Evolutionary conservation across 441 rosid species (phyloP).

Genomic region (Theobroma grandiflorum): DNA sequence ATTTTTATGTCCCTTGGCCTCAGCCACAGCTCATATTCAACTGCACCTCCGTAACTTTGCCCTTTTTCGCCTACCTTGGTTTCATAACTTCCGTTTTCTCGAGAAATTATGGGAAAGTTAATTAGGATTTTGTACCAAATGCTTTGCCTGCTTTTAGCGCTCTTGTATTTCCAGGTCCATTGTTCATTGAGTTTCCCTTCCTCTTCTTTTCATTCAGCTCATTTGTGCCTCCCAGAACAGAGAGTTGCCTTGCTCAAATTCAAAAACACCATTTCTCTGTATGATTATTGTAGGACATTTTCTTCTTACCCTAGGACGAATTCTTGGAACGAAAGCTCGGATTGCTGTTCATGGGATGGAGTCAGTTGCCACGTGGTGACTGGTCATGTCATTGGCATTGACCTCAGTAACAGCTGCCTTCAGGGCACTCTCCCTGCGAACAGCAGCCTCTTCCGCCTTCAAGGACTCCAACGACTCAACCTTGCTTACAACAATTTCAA

Average conservation of each 20-base stretch:
- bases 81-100: too few relatives aligned
- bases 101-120: neutral
- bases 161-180: neutral
- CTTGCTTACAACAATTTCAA: neutral
- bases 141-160: neutral
- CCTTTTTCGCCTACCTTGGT: too few relatives aligned
- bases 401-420: neutral
- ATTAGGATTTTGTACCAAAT: neutral
- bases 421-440: too few relatives aligned
- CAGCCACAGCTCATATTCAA: too few relatives aligned
- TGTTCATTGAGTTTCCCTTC: neutral
- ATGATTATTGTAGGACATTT: neutral
- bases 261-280: neutral
- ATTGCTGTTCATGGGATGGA: slow-evolving; percentile 22
- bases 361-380: neutral
- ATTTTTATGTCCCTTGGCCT: too few relatives aligned
- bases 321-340: neutral
- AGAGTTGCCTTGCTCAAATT: slow-evolving; percentile 6
- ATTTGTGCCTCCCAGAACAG: neutral
- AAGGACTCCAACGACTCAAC: neutral
- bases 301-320: neutral
- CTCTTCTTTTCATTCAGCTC: neutral
- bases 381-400: slow-evolving; percentile 25
- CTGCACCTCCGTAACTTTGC: too few relatives aligned
- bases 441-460: neutral